Conservation (phyloP, 164 flowering plant species). For the Vitis amurensis region DNA sequence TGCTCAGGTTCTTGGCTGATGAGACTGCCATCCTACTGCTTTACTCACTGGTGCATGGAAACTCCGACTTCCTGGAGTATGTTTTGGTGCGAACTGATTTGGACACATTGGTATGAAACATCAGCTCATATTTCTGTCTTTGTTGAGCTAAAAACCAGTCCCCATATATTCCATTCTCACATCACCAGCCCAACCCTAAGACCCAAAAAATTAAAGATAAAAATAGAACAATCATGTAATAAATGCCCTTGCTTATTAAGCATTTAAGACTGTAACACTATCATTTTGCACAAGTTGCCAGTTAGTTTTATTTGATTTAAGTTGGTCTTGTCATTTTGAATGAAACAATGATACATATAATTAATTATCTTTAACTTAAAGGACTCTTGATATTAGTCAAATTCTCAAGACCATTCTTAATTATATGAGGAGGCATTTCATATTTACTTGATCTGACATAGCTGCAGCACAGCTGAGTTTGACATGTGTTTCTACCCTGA, state of each 20-base stretch:
- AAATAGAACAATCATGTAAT: no score
- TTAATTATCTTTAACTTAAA: not conserved
- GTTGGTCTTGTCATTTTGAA: not conserved
- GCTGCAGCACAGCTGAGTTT: conserved; percentile 1
- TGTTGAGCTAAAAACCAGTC: no score
- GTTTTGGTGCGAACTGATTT: conserved; percentile 95
- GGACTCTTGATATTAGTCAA: not conserved
- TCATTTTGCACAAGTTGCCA: not conserved
- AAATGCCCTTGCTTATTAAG: not conserved
- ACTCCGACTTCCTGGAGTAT: conserved; percentile 90
- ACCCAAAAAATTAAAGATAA: no score
- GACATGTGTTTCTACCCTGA: conserved; percentile 12
- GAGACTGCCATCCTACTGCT: conserved; percentile 80
- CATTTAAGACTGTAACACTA: not conserved
- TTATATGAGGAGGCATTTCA: not conserved
- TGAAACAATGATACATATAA: not conserved
- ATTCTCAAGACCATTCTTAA: not conserved
- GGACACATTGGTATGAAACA: conserved; percentile 89
- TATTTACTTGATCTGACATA: not conserved
- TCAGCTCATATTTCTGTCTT: not conserved
- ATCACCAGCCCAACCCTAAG: no score
- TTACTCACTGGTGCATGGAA: conserved; percentile 88
- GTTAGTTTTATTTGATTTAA: not conserved
- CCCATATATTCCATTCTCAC: no score
- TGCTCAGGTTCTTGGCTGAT: conserved; percentile 82